Evolutionary conservation across 495 filamentous ascomycete genomes (phyloP), one percentile per base, ranked within the genome.

Genomic region (Chaetomidium leptoderma): DNA sequence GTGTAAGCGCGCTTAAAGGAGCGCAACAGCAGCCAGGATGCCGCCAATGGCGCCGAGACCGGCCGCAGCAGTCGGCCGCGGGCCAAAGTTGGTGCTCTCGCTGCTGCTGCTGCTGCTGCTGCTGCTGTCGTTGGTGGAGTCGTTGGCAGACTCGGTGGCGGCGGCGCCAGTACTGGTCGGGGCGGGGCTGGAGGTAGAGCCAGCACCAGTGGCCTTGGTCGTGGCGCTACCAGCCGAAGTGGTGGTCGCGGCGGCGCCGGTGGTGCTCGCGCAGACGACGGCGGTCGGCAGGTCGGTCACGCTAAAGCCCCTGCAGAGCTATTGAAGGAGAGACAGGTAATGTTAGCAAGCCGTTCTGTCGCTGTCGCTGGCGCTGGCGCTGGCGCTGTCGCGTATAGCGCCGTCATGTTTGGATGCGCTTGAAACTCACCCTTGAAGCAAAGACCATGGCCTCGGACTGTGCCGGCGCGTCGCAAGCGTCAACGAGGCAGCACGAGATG

Each of bases 401-500:
- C 14, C 8, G 23, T 23, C 1, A 35, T 33, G 32, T 6, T 33
- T 33, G 6, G 27, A 30, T 32, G 29, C 2, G 36, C 11, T 19
- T 10, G 37, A 9, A 19, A 44, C 67, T 46, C 46, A 71, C 69
- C 26, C 16, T 24, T 17, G 43, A n/a, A 24, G 72, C 72, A 42
- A 67, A 76, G 26, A 19, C 29, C 32, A 73, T 60, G 16, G 76
- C 75, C 26, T 57, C 11, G 37, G 79, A 37, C 66, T 88, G 81
- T 37, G 88, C 85, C 0, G 69, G 67, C 1, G 57, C 8, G 43
- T 67, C 59, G 71, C 90, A 95, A 10, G 56, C 66, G 3, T 62
- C 65, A 5, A 69, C 65, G 7, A 95, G 75, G 67, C 90, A 95
- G 75, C 86, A 88, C 29, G 83, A 72, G 55, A 93, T 83, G 32